phyloP scores from a whole-genome alignment of 2,329 filamentous ascomycete genomes.

The Botrytis cinerea region DNA sequence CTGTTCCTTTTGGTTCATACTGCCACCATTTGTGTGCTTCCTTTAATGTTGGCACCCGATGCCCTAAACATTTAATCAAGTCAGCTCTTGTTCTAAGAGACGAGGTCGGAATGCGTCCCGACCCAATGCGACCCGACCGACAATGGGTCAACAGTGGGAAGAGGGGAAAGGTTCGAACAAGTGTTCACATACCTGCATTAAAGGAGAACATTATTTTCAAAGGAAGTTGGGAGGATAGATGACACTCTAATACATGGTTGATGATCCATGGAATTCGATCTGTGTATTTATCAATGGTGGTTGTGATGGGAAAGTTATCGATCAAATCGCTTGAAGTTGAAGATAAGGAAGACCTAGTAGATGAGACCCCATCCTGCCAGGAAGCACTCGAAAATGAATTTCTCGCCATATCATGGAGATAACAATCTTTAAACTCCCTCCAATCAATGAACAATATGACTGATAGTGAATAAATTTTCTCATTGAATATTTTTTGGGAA shows the following conservation, averaged over 20 bases:
- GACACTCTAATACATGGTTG: conserved; percentile 31
- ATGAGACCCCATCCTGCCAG: conserved; percentile 4
- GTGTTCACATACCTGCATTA: conserved; percentile 35
- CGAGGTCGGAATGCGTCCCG: too few relatives aligned
- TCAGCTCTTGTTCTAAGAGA: not conserved
- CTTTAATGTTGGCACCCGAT: conserved; percentile 33
- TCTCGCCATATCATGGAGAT: not conserved
- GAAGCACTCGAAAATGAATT: conserved; percentile 7
- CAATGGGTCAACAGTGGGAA: not conserved
- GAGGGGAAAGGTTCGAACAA: not conserved
- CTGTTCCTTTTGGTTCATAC: conserved; percentile 31
- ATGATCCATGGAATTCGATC: conserved; percentile 34
- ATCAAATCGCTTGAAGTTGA: conserved; percentile 8
- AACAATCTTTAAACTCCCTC: not conserved
- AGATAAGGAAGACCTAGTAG: conserved; percentile 16
- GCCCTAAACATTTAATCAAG: conserved; percentile 26
- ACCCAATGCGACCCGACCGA: too few relatives aligned
- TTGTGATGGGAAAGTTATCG: conserved; percentile 20
- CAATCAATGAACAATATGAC: not conserved
- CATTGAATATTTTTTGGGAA: not conserved
- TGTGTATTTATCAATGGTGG: conserved; percentile 20
- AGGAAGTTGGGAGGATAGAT: conserved; percentile 31
- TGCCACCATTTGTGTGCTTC: conserved; percentile 37
- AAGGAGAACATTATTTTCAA: conserved; percentile 39
- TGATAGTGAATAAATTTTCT: not conserved